phyloP scores from a whole-genome alignment of 1,284 basidiomycete genomes.

The Volvariella surrecta region DNA sequence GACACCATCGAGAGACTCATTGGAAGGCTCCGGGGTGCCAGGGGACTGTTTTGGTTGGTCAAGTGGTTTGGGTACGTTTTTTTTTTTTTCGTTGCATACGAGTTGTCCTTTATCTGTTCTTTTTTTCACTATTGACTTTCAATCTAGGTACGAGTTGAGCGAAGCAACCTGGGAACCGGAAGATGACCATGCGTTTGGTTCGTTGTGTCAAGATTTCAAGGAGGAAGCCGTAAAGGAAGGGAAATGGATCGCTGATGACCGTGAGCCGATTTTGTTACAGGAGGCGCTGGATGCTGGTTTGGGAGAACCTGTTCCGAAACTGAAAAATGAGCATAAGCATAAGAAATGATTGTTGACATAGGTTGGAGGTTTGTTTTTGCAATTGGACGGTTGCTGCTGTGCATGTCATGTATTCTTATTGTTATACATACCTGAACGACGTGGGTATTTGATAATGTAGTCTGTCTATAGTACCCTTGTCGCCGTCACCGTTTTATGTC shows the following conservation, averaged over 20 bases:
- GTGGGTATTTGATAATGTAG: too few species aligned
- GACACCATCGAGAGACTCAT: too few species aligned
- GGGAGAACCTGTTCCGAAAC: not conserved
- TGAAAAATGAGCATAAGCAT: too few species aligned
- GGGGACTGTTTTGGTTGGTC: constrained; percentile 22
- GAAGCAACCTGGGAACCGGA: constrained; percentile 31
- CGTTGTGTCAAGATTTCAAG: constrained; percentile 13
- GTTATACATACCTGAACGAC: too few species aligned
- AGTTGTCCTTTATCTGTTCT: too few species aligned
- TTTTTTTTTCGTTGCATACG: constrained; percentile 3
- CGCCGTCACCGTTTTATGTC: too few species aligned
- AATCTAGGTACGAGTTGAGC: constrained; percentile 22
- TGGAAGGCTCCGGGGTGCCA: constrained; percentile 1
- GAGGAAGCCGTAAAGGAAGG: not conserved
- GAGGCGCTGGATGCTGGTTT: constrained; percentile 23
- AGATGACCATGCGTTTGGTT: constrained; percentile 2
- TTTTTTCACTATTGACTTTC: constrained; percentile 6
- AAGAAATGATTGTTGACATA: too few species aligned
- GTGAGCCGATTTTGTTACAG: constrained; percentile 18
- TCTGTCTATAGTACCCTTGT: too few species aligned
- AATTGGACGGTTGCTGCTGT: too few species aligned
- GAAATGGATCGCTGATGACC: constrained; percentile 4
- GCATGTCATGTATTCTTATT: too few species aligned
- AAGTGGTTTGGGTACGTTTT: constrained; percentile 27
- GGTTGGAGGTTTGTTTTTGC: too few species aligned